These are phyloP conservation scores for Apiospora pterosperma DNA, from an alignment of 2,329 filamentous ascomycete species.

Conservation along the genomic window DNA sequence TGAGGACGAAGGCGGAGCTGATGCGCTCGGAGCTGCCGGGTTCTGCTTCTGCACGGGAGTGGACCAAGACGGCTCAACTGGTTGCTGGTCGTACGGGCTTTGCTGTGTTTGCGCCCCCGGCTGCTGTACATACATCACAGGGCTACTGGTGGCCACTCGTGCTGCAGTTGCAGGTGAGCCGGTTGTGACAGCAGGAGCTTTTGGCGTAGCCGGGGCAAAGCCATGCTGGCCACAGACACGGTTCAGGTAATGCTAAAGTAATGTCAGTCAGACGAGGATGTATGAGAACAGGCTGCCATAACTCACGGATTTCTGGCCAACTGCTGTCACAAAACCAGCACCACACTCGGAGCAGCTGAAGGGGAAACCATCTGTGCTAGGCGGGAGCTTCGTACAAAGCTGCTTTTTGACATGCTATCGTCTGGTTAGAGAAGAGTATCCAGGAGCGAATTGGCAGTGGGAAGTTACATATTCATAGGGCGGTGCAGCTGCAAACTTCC, in stretches of 20 bases:
- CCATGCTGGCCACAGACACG: slow-evolving; percentile 43
- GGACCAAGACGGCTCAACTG: background rate
- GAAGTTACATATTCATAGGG: slow-evolving; percentile 28
- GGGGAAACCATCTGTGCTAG: slow-evolving; percentile 23
- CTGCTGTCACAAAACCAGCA: slow-evolving; percentile 37
- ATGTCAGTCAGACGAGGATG: background rate
- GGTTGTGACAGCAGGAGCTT: slow-evolving; percentile 5
- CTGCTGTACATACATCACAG: slow-evolving; percentile 5
- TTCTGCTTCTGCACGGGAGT: background rate
- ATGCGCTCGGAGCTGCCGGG: background rate
- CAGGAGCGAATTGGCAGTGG: background rate
- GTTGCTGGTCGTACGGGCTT: background rate
- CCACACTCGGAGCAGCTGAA: slow-evolving; percentile 44
- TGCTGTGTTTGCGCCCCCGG: background rate
- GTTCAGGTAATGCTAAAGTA: slow-evolving; percentile 34
- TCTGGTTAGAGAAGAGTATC: slow-evolving; percentile 5
- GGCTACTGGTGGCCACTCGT: slow-evolving; percentile 12
- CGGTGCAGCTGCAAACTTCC: slow-evolving; percentile 18
- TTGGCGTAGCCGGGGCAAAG: slow-evolving; percentile 19
- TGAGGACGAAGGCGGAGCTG: slow-evolving; percentile 8
- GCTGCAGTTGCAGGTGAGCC: background rate
- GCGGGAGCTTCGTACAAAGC: slow-evolving; percentile 27
- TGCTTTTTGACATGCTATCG: slow-evolving; percentile 32
- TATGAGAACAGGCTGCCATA: no score
- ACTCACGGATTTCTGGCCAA: slow-evolving; percentile 40